Base-by-base conservation (phyloP, 768 basidiomycete species). In the Kwoniella mangroviensis region DNA sequence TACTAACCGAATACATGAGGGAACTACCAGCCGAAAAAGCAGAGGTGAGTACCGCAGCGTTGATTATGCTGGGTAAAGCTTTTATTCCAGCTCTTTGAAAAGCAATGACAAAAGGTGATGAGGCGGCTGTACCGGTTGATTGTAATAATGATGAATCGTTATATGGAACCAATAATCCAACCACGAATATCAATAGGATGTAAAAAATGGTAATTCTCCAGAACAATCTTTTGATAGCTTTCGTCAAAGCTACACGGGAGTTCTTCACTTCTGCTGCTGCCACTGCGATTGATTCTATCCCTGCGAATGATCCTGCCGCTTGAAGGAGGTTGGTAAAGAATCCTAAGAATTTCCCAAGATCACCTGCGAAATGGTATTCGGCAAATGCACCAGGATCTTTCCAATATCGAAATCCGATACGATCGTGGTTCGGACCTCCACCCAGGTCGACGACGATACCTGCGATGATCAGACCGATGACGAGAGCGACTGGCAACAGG, bases 31-130 rank as follows among this genome's bases (percentile, higher is more conserved):
- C 66, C 2, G 73, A 74, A 12, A 69, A 65, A 7, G 73, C 73
- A 22, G 73, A 71, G 53, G 73, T 79, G 34, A 82, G 58, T n/a
- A 82, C 72, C 5, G 75, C 75, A 12, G 79, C 79, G 69, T 82
- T 82, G 75, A 82, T 76, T 65, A 81, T 71, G 2, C 65, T 68
- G 3, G 79, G 75, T 19, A 78, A 59, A 26, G 53, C 77, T 59
- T 75, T 75, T 69, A 84, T 81, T 24, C 83, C 83, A 15, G 79
- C 78, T 21, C 70, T 53, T 19, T 76, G 69, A 69, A 82, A 81
- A 17, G 82, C 82, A 43, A 83, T 71, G 21, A 84, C 84, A 65
- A 83, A 84, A 4, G 84, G 84, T 19, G 82, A 82, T 2, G 76
- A 77, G 3, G 79, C 78, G 21, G 82, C 82, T 15, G 80, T 83